Base-by-base conservation (phyloP, 1,284 basidiomycete species). In the Ustilago hordei region DNA sequence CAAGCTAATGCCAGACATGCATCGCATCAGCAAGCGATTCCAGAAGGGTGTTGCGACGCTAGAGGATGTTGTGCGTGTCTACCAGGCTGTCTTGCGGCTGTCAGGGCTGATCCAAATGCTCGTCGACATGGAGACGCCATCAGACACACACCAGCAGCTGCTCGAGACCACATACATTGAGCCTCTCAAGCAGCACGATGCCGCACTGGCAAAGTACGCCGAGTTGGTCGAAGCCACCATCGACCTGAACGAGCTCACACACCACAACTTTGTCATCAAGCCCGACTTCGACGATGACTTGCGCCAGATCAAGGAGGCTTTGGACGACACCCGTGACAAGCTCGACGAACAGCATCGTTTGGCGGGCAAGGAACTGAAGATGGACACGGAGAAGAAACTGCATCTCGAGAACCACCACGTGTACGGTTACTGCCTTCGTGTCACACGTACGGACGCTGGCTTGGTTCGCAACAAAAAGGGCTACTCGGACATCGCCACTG, bases 211-310 rank as follows among this genome's bases (percentile, higher is more conserved):
- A 54, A 85, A 94, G 82, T 95, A 95, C 80, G 89, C 90, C 5
- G 93, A 95, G 80, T 95, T 99, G 92, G 95, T 99, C 3, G 95
- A 98, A 86, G 91, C 93, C 68, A 98, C 96, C 0, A 90, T 99
- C 50, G 97, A 99, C 82, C 90, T 98, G 19, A 91, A 92, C 54
- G 92, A 96, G 79, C 89, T 98, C 8, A 81, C 87, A 88, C 92
- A 84, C 88, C 94, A 98, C 87, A 93, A 93, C 79, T 96, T 92
- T 84, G 92, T 95, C 34, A 95, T 99, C 84, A 95, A 95, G 85
- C 92, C 96, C 0, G 95, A 95, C 69, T 96, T 94, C 79, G 93
- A 96, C 83, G 90, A 91, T 7, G 89, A 90, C 8, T 89, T 99
- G 32, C 90, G 91, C 69, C 89, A 89, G 56, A 88, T 95, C 47